Base-by-base conservation (phyloP, 2,329 filamentous ascomycete species). In the Aspergillus sp. region DNA sequence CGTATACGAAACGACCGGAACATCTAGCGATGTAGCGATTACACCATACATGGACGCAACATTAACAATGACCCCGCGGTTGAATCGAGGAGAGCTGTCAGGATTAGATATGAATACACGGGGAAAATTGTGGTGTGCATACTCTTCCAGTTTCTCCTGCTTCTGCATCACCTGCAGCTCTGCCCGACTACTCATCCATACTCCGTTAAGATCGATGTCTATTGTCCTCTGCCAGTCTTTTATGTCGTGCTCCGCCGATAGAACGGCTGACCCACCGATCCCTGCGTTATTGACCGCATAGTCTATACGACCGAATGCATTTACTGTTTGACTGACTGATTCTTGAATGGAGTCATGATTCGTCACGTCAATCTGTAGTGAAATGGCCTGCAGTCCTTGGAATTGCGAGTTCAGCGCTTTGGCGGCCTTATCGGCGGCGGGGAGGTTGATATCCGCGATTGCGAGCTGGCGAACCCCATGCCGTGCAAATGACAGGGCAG, bases 1-100 rank as follows among this genome's bases (percentile, higher is more conserved):
- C 1, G 62, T 57, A 44, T 65, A 58, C 47, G 68, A 53, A 11
- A 20, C 16, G 5, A 42, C 38, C 17, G 2, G 38, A 7, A 20
- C 17, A 13, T 22, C 1, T 8, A 38, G 35, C 3, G 35, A 38
- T 8, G 35, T 38, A 5, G 11, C 35, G 35, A 38, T 17, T 2
- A 42, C 17, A 3, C 38, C 17, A 10, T 42, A 20, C 40, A 19
- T 42, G 16, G 40, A 42, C 14, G 40, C 40, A 13, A 42, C 40
- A 14, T 42, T 11, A 9, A 20, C 40, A 7, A 20, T 42, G 19
- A 20, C 40, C 1, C 40, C 40, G 19, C n/a, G 40, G 40, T 24
- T 42, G 40, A 13, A 22, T 19, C 40, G 40, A 9, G 19, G 19
- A 10, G 40, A 42, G 19, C 3, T 38, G 16, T 5, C 8, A 38